These are phyloP conservation scores for Phytophthora palmivora DNA, from an alignment of 352 stramenopile genomes.

Conservation along the genomic window DNA sequence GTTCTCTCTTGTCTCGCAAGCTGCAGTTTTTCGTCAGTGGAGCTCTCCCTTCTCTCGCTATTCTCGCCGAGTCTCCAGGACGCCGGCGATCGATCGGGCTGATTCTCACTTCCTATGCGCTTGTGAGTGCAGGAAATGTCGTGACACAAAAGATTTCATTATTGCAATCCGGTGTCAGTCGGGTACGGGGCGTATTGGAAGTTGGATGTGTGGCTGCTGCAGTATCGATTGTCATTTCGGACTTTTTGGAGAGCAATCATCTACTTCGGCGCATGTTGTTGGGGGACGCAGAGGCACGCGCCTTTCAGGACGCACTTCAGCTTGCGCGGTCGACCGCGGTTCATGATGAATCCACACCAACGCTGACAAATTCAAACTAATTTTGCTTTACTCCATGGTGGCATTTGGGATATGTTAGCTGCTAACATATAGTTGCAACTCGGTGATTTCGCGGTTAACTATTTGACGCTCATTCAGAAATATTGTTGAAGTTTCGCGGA, in stretches of 20 bases:
- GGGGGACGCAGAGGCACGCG: slow-evolving; percentile 13
- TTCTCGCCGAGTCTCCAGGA: slow-evolving; percentile 55
- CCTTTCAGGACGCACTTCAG: slow-evolving; percentile 2
- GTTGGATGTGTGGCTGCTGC: slow-evolving; percentile 36
- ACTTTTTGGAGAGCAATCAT: slow-evolving; percentile 28
- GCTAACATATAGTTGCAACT: too few species aligned
- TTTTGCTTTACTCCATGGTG: not conserved
- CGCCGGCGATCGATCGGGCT: slow-evolving; percentile 56
- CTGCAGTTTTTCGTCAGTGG: slow-evolving; percentile 56
- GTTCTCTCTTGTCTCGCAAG: slow-evolving; percentile 22
- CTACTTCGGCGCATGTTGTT: slow-evolving; percentile 39
- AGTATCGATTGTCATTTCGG: slow-evolving; percentile 41
- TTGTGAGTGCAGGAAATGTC: slow-evolving; percentile 55
- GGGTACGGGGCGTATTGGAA: slow-evolving; percentile 39
- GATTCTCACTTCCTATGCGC: slow-evolving; percentile 63
- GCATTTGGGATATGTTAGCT: too few species aligned
- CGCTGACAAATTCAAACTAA: not conserved
- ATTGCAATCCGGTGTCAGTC: slow-evolving; percentile 33
- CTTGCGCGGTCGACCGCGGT: not conserved
- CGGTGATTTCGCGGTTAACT: too few species aligned
- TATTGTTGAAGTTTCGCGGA: too few species aligned
- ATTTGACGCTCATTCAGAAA: too few species aligned
- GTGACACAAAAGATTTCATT: slow-evolving; percentile 31
- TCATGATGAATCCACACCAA: not conserved
- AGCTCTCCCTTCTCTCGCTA: slow-evolving; percentile 45